A percentile compares a stretch with the other conserved stretches of the same genome.
phyloP scores from a whole-genome alignment of 2,329 filamentous ascomycete species.

The Chrysoporthe deuterocubensis region DNA sequence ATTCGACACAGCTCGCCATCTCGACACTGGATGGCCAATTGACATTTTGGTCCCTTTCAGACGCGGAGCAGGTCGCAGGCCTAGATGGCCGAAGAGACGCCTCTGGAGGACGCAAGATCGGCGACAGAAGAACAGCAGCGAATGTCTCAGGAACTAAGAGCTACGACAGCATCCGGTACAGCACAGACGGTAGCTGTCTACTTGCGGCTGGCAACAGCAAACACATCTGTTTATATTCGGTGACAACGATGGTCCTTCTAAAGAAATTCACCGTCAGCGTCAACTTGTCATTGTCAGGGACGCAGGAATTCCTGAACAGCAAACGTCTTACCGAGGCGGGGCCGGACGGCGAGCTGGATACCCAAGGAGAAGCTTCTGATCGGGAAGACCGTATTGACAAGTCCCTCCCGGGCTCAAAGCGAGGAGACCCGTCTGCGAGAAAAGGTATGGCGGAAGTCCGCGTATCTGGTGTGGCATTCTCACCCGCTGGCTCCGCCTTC shows the following conservation, averaged over 20 bases:
- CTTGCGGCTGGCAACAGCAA: slow-evolving; percentile 96
- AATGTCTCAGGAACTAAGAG: slow-evolving; percentile 89
- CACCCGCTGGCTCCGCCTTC: slow-evolving; percentile 86
- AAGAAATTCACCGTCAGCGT: slow-evolving; percentile 96
- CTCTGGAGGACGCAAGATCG: slow-evolving; percentile 86
- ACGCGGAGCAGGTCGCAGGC: slow-evolving; percentile 83
- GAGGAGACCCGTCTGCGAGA: slow-evolving; percentile 82
- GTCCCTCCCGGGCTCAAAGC: slow-evolving; percentile 81
- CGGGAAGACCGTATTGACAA: slow-evolving; percentile 81
- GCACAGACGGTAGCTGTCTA: slow-evolving; percentile 87
- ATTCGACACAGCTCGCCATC: slow-evolving; percentile 87
- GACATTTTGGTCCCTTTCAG: slow-evolving; percentile 91
- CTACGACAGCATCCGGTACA: slow-evolving; percentile 88
- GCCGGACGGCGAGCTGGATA: slow-evolving; percentile 81
- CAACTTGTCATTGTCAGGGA: slow-evolving; percentile 94
- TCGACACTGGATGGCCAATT: slow-evolving; percentile 93
- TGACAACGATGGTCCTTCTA: slow-evolving; percentile 84
- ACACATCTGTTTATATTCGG: slow-evolving; percentile 97
- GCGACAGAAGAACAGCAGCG: slow-evolving; percentile 87
- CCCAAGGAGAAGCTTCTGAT: slow-evolving; percentile 86
- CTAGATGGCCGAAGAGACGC: slow-evolving; percentile 91
- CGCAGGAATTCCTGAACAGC: slow-evolving; percentile 96
- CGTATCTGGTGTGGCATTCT: slow-evolving; percentile 83
- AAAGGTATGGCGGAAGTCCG: slow-evolving; percentile 80
- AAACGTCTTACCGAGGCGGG: slow-evolving; percentile 89